phyloP scores from a whole-genome alignment of 192 early-diverging fungal genomes.

The Spinellus fusiger region DNA sequence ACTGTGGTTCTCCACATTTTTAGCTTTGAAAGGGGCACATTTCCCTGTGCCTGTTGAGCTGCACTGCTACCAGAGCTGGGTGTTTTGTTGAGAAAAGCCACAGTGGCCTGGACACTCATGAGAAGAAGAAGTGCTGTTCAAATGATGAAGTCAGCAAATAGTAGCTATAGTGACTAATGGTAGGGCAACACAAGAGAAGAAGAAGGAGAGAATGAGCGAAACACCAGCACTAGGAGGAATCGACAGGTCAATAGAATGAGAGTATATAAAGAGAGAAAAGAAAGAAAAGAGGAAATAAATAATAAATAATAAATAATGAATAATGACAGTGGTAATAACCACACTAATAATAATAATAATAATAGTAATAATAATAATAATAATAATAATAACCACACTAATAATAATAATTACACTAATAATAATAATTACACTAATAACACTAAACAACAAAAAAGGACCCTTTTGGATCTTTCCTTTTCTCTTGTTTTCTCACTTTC shows the following conservation, averaged over 20 bases:
- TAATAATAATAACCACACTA: slow-evolving; percentile 1
- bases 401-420: no score
- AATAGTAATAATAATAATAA: background rate
- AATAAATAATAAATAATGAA: background rate
- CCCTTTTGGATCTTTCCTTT: background rate
- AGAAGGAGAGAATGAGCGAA: background rate
- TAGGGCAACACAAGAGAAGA: background rate
- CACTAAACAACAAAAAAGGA: slow-evolving; percentile 1
- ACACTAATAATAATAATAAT: slow-evolving; percentile 4
- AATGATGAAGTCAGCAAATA: background rate
- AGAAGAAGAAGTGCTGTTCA: background rate
- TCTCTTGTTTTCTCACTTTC: background rate
- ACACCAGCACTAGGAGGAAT: no score
- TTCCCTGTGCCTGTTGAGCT: background rate
- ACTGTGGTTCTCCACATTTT: slow-evolving; percentile 2
- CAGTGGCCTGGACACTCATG: slow-evolving; percentile 24
- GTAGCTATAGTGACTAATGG: background rate
- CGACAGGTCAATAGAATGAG: background rate
- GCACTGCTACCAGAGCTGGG: background rate
- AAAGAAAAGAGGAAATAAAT: background rate
- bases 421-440: background rate
- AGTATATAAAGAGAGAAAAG: slow-evolving; percentile 6
- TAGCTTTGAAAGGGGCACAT: background rate
- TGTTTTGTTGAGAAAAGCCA: slow-evolving; percentile 19
- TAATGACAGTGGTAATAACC: background rate